These are phyloP conservation scores for Citrus australasica DNA, from an alignment of 345 rosid genomes.

Conservation along the genomic window DNA sequence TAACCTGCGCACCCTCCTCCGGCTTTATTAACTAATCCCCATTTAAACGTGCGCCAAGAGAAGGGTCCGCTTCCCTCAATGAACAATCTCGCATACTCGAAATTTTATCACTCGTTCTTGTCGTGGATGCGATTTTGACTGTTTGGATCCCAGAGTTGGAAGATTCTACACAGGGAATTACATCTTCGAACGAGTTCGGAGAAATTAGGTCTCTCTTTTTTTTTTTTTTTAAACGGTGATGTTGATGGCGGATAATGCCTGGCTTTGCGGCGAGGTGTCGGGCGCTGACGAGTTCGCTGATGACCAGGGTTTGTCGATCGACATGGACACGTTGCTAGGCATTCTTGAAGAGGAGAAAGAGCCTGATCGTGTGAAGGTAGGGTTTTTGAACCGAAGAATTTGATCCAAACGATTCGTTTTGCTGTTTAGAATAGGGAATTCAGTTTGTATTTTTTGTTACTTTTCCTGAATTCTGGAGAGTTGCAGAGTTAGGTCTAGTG, in stretches of 20 bases:
- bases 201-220: not conserved
- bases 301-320: constrained; percentile 32
- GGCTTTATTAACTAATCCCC: constrained; percentile 19
- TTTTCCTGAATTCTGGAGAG: not conserved
- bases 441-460: not conserved
- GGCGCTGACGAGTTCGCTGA: constrained; percentile 14
- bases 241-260: constrained; percentile 37
- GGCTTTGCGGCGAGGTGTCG: constrained; percentile 11
- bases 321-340: constrained; percentile 30
- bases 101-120: not conserved
- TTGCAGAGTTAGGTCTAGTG: not conserved
- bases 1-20: constrained; percentile 4
- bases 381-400: constrained; percentile 8
- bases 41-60: constrained; percentile 25
- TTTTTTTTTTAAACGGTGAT: constrained; percentile 4
- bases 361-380: constrained; percentile 37
- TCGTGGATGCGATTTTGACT: constrained; percentile 3
- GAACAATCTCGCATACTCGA: not conserved
- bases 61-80: constrained; percentile 27
- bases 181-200: not conserved
- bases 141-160: not conserved
- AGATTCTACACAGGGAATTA: not conserved
- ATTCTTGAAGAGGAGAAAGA: constrained; percentile 40
- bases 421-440: not conserved
- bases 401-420: not conserved